A percentile compares a stretch with the other conserved stretches of the same genome.
These are phyloP conservation scores for Akanthomyces lecanii DNA, from an alignment of 2,329 filamentous ascomycete genomes.

Conservation along the genomic window DNA sequence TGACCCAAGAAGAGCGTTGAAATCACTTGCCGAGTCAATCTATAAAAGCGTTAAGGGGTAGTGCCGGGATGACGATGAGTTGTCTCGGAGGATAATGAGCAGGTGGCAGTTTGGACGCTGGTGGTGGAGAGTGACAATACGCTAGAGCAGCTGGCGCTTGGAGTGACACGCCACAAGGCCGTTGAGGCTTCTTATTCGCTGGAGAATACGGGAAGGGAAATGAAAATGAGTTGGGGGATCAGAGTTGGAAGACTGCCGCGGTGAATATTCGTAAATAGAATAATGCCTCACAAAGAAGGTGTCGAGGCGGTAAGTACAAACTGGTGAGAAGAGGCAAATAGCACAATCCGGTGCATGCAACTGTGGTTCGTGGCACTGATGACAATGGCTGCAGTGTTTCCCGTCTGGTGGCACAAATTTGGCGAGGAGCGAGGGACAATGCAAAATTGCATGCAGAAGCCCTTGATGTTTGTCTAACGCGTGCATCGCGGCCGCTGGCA, in stretches of 20 bases:
- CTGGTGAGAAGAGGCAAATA: not conserved
- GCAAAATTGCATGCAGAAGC: not conserved
- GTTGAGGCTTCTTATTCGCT: slow-evolving; percentile 7
- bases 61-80: not conserved
- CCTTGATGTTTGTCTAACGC: not conserved
- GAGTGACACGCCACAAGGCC: slow-evolving; percentile 10
- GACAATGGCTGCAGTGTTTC: not conserved
- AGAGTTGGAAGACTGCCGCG: not conserved
- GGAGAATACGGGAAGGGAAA: not conserved
- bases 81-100: not conserved
- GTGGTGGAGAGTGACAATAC: not conserved
- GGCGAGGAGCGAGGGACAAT: not conserved
- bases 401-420: not conserved
- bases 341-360: not conserved
- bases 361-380: not conserved
- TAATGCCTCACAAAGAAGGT: not conserved
- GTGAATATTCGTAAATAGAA: not conserved
- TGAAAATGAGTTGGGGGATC: not conserved
- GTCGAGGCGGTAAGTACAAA: not conserved
- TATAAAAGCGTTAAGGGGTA: not conserved
- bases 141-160: slow-evolving; percentile 12
- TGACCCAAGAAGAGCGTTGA: not conserved
- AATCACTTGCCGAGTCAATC: not conserved
- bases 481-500: too few relatives aligned
- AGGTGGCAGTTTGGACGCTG: not conserved